phyloP scores from a whole-genome alignment of 78 protist genomes.

The Thecamonas trahens region DNA sequence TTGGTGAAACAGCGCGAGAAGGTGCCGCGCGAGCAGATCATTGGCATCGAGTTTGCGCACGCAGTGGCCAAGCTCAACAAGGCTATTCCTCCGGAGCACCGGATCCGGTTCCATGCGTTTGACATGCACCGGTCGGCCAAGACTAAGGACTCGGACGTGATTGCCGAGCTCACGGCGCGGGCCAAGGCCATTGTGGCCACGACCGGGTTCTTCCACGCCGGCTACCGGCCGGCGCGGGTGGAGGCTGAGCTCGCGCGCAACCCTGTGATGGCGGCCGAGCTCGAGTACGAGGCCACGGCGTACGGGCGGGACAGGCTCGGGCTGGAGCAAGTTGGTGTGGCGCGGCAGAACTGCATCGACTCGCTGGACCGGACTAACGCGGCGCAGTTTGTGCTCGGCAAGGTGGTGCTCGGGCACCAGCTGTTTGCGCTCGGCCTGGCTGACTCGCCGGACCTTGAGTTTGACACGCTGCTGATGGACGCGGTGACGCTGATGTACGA shows the following conservation, averaged over 20 bases:
- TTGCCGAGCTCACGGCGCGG: conserved; percentile 7
- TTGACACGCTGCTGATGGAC: conserved; percentile 29
- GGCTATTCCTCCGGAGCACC: conserved; percentile 21
- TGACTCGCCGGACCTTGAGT: conserved; percentile 16
- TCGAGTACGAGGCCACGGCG: background rate
- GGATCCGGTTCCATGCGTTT: conserved; percentile 40
- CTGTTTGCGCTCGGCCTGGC: conserved; percentile 56
- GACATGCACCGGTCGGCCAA: conserved; percentile 38
- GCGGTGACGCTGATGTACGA: conserved; percentile 66
- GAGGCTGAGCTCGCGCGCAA: background rate
- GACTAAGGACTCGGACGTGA: background rate
- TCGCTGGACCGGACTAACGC: conserved; percentile 97
- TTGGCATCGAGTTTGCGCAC: conserved; percentile 39
- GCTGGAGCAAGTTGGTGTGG: conserved; percentile 53
- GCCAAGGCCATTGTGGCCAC: background rate
- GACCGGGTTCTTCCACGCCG: conserved; percentile 38
- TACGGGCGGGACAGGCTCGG: background rate
- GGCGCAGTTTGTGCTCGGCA: conserved; percentile 85
- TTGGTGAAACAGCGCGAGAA: conserved; percentile 79
- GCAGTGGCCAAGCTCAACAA: conserved; percentile 58
- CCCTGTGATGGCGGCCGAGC: background rate
- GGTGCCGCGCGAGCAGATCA: conserved; percentile 77
- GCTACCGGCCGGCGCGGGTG: background rate
- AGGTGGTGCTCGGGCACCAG: conserved; percentile 68
- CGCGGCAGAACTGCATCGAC: conserved; percentile 94